Base-by-base conservation (phyloP, 169 alveolate genomes). In the Theileria parva region DNA sequence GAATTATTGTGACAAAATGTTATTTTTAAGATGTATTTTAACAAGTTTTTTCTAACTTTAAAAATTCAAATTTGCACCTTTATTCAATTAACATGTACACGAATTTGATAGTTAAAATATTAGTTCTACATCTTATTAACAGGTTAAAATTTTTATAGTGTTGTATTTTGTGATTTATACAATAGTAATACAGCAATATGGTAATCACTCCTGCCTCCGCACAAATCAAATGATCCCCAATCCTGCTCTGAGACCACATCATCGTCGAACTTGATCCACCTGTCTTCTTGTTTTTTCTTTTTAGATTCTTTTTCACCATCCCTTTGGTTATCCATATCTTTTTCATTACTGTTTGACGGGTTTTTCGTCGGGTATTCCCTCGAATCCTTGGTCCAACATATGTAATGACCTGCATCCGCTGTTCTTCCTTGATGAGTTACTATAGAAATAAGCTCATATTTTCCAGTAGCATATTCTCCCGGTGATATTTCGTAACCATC, bases 341-440 rank as follows among this genome's bases (percentile, higher is more conserved):
- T 74, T 74, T 74, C 77, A 44, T 4, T 44, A 13, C 17, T 44
- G 28, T 57, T 25, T 57, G 66, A 21, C n/a, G 28, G 2, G 27
- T 25, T 25, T 19, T 57, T 57, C 1, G 66, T 21, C 66, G 28
- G 28, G 66, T 19, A 19, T 21, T 57, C 66, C 19, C 87, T n/a
- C 17, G 34, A 34, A 65, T 77, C 90, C 71, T 81, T 91, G 67
- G 93, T 75, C 99, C 99, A 97, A 28, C 98, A 98, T 55, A 97
- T 96, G 85, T 97, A 97, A 85, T 97, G 99, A 0, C 99, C 99
- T 51, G 98, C 95, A 74, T 97, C 99, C 59, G 98, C 98, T 37
- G 98, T 93, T 84, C 99, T 93, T 17, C 99, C 99, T 89, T 97
- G 98, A 81, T 97, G 99, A 37, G 99, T 97, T 21, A 97, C 95